Base-by-base conservation (phyloP, 2,329 filamentous ascomycete genomes). In the Epichloe typhina region DNA sequence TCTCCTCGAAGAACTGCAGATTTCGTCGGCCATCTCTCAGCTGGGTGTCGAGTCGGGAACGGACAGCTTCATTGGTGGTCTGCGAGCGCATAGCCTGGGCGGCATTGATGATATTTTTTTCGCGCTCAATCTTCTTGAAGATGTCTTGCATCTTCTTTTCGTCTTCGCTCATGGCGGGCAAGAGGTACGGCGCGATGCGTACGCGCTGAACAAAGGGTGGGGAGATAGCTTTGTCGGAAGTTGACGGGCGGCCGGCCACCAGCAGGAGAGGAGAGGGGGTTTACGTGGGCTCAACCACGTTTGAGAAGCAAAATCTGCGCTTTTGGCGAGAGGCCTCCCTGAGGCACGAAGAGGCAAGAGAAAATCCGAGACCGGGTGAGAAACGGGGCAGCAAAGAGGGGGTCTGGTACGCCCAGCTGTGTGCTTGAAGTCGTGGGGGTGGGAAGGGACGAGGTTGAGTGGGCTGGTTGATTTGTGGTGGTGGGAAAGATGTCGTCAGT, bases 81-180 rank as follows among this genome's bases (percentile, higher is more conserved):
- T 93, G 90, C 71, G 90, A 85, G 70, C 89, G 86, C 90, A 98
- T 95, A 61, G 86, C 82, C 71, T 88, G 93, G 59, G 91, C 91
- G 62, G 88, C 91, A 69, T 86, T 86, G 75, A 98, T 93, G 64
- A 97, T 83, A 62, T 85, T 86, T 76, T 90, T 91, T 72, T 98
- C 93, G 67, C 91, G 84, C 76, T 96, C 88, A 70, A 98, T 97
- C 84, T 98, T 97, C 74, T 84, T 86, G 72, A 86, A 82, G 72
- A 98, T 89, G 69, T 88, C 86, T 70, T 82, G 82, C 70, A 82
- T 75, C 59, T 77, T 74, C 61, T 77, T 74, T 61, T 82, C 76
- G 56, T 82, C 77, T 64, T 82, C 78, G 66, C 76, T 79, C 76
- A 82, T 83, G 66, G 65, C 72, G 70, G 68, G 66, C 63, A 64